phyloP scores from a whole-genome alignment of 495 filamentous ascomycete species.

The Neurospora hispaniola region DNA sequence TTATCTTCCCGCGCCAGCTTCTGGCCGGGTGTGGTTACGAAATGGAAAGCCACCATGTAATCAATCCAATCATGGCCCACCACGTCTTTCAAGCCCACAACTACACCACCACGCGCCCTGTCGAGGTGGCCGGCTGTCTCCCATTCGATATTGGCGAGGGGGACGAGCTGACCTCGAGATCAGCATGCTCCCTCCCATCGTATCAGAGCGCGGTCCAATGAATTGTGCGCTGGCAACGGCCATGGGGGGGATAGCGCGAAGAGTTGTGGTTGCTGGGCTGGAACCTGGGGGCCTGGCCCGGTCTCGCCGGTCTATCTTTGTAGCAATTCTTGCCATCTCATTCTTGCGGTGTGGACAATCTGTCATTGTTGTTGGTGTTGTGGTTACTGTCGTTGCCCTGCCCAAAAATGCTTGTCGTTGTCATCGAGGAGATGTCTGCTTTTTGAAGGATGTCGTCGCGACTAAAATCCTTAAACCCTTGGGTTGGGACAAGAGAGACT shows the following conservation, averaged over 20 bases:
- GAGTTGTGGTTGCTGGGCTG: neutral
- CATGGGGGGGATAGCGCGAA: neutral
- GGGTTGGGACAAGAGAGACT: slow-evolving; percentile 13
- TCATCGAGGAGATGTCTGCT: neutral
- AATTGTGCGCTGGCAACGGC: slow-evolving; percentile 3
- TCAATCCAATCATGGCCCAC: slow-evolving; percentile 27
- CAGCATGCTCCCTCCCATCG: slow-evolving; percentile 4
- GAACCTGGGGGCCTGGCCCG: neutral
- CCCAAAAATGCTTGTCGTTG: neutral
- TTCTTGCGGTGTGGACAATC: neutral
- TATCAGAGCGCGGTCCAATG: slow-evolving; percentile 5
- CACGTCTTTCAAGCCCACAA: slow-evolving; percentile 31
- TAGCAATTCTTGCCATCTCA: neutral
- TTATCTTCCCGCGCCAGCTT: slow-evolving; percentile 27
- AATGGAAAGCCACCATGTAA: slow-evolving; percentile 8
- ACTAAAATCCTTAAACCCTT: slow-evolving; percentile 2
- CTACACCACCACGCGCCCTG: slow-evolving; percentile 14
- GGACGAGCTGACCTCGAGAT: slow-evolving; percentile 13
- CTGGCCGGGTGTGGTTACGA: slow-evolving; percentile 24
- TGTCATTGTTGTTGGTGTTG: neutral
- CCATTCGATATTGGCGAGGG: slow-evolving; percentile 13
- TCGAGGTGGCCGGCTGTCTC: slow-evolving; percentile 16
- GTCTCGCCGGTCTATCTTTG: neutral
- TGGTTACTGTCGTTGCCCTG: neutral
- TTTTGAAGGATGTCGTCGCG: neutral